Percentiles rank a stretch among this genome's conserved stretches.
Evolutionary conservation across 306 rosid species (phyloP).

Genomic region (Lablab purpureus): DNA sequence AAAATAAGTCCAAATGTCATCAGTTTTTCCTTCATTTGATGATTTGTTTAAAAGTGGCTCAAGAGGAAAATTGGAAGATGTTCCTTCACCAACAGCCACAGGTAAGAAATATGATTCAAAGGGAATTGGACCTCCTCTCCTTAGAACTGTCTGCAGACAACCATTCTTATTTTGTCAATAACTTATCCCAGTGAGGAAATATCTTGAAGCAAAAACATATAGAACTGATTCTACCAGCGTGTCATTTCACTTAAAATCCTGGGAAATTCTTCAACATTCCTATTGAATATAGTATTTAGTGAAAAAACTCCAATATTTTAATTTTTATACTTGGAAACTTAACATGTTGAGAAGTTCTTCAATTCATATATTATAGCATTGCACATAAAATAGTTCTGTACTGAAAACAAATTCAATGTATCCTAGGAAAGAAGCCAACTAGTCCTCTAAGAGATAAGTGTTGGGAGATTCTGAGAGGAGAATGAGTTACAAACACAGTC

Average conservation of each 20-base stretch:
- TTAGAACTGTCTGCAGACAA: conserved; percentile 84
- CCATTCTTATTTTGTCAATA: conserved; percentile 66
- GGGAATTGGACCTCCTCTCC: conserved; percentile 62
- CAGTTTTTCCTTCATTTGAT: conserved; percentile 51
- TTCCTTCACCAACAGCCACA: conserved; percentile 54
- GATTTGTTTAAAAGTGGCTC: conserved; percentile 73
- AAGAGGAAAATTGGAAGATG: conserved; percentile 71
- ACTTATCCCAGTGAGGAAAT: conserved; percentile 49
- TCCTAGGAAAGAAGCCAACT: background rate
- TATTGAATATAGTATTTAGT: background rate
- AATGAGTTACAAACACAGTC: no score
- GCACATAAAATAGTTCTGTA: conserved; percentile 29
- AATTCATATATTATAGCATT: conserved; percentile 28
- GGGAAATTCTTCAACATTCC: background rate
- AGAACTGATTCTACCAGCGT: conserved; percentile 44
- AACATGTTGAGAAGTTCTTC: conserved; percentile 6
- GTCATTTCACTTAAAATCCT: conserved; percentile 20
- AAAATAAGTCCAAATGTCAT: conserved; percentile 79
- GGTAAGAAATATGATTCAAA: conserved; percentile 93
- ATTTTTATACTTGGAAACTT: background rate
- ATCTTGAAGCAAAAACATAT: conserved; percentile 55
- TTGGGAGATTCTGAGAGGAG: no score
- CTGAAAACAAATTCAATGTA: background rate
- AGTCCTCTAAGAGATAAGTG: background rate
- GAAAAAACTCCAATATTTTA: conserved; percentile 21